phyloP scores from a whole-genome alignment of 495 filamentous ascomycete genomes.

The Amorphotheca resinae region DNA sequence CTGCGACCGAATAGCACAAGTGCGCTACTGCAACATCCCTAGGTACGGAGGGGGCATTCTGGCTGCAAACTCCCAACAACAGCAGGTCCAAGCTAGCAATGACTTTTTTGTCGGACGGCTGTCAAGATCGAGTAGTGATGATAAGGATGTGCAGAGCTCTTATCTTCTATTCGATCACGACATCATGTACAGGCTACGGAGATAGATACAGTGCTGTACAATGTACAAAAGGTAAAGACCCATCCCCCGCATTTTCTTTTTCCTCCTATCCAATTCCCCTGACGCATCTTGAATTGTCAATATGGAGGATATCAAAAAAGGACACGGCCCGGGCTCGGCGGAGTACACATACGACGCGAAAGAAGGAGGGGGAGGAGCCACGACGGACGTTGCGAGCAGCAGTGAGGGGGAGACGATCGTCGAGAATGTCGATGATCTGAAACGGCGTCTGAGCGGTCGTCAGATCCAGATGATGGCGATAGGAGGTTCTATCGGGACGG shows the following conservation, averaged over 20 bases:
- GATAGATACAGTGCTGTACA: background rate
- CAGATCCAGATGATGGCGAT: constrained; percentile 67
- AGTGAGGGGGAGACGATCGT: constrained; percentile 1
- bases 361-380: too few relatives aligned
- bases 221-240: too few relatives aligned
- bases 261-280: background rate
- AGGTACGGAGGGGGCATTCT: too few relatives aligned
- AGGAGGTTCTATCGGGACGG: constrained; percentile 74
- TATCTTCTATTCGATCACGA: background rate
- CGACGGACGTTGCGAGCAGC: too few relatives aligned
- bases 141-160: background rate
- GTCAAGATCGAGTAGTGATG: background rate
- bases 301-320: background rate
- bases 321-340: too few relatives aligned
- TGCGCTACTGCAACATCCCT: background rate
- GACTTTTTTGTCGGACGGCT: background rate
- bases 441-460: constrained; percentile 44
- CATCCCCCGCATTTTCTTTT: constrained; percentile 1
- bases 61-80: background rate
- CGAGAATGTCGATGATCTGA: constrained; percentile 1
- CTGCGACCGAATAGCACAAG: background rate
- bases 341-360: too few relatives aligned
- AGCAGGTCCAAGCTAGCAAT: background rate
- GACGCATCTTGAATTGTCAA: background rate
- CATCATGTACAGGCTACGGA: background rate